A percentile compares a stretch with the other conserved stretches of the same genome.
phyloP scores from a whole-genome alignment of 176 grass and related monocot species.

The Elaeis guineensis region DNA sequence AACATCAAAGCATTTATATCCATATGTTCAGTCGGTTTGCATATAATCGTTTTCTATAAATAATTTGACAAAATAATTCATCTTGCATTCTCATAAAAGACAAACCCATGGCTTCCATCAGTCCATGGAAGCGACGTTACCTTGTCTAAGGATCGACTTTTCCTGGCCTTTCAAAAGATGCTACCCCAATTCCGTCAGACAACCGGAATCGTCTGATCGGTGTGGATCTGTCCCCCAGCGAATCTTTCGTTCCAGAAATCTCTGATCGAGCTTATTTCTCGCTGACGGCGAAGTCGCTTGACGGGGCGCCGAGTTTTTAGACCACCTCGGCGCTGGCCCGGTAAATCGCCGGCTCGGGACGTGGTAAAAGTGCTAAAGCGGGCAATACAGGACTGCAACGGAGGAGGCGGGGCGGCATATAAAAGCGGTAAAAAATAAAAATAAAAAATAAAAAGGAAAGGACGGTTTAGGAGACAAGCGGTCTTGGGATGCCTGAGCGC shows the following conservation, averaged over 20 bases:
- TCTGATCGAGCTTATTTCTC: neutral
- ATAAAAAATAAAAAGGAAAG: neutral
- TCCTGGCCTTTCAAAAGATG: neutral
- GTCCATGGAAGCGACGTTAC: too few relatives aligned
- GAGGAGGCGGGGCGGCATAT: neutral
- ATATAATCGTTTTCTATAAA: too few relatives aligned
- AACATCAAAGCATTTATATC: too few relatives aligned
- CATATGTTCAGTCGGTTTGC: too few relatives aligned
- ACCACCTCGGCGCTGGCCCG: neutral
- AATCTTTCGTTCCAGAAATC: too few relatives aligned
- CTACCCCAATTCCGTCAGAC: neutral
- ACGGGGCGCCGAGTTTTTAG: neutral
- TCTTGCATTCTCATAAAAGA: too few relatives aligned
- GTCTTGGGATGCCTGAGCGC: conserved; percentile 27
- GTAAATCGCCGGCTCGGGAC: neutral
- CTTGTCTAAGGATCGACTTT: neutral
- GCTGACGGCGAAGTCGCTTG: neutral
- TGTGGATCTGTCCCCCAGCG: neutral
- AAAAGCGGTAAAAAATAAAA: neutral
- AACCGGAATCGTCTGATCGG: conserved; percentile 3
- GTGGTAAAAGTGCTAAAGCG: neutral
- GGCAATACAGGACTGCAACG: neutral
- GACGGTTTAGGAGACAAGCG: conserved; percentile 24
- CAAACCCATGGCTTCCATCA: too few relatives aligned
- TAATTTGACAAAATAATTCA: too few relatives aligned